Evolutionary conservation across 2,329 filamentous ascomycete genomes (phyloP), one percentile per base, ranked within the genome.

Genomic region (Colletotrichum lentis): DNA sequence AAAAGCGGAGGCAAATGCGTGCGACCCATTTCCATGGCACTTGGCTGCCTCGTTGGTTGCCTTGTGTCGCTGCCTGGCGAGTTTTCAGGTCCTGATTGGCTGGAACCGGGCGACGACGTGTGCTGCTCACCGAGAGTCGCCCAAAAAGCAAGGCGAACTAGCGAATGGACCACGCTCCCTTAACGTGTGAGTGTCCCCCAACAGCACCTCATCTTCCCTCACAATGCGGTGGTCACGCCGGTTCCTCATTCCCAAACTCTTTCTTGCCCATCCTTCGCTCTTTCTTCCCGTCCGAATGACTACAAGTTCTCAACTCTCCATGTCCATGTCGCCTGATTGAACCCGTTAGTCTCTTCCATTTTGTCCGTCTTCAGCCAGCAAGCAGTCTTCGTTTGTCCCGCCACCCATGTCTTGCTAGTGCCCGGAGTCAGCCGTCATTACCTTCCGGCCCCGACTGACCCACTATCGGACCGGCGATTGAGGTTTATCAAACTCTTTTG

Each of bases 361-460:
- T 65, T 22, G 44, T 46, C 41, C 37, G 5, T 46, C 24, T 58
- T 52, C 50, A 50, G 53, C 46, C 55, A 52, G 27, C 43, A 22
- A 27, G 24, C 43, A 52, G 47, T 44, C 14, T 27, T 50, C 37
- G 20, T 44, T 65, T 49, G 54, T 22, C 43, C 44, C 43, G 60
- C 53, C 27, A 67, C 44, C 60, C 54, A 55, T 65, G 62, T 60
- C 49, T 59, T 14, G 16, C 31, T 65, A 60, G 50, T 46, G 31
- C 39, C 39, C 22, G 46, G 22, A 60, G 18, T 41, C 46, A 41
- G 22, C 27, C 56, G 56, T 60, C 22, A 43, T 50, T n/a, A 50
- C 44, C 18, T 52, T 59, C 52, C 62, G 62, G 50, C 39, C 44
- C 66, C 66, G 62, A 69, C 52, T 50, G 62, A 65, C 66, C 66